Evolutionary conservation across 2,329 filamentous ascomycete species (phyloP).

Genomic region (Colletotrichum eleusines): DNA sequence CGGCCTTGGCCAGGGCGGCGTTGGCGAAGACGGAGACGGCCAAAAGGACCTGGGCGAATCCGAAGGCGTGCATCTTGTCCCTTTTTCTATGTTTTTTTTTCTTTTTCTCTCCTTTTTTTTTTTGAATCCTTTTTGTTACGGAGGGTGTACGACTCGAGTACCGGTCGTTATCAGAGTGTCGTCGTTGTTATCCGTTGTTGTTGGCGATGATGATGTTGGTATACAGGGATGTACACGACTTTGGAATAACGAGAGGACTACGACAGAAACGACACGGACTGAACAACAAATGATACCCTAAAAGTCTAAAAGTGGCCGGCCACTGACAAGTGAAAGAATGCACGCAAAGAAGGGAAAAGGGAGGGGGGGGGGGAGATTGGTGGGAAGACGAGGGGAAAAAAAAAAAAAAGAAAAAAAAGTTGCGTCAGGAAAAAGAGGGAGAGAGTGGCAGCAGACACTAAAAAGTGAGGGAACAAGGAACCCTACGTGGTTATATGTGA

Average conservation of each 20-base stretch:
- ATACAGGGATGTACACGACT: neutral
- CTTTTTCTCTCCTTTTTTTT: neutral
- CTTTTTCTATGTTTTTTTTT: neutral
- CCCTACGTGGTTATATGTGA: conserved; percentile 32
- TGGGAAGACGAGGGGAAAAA: too few species aligned
- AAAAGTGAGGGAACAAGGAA: conserved; percentile 16
- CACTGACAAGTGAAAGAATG: conserved; percentile 36
- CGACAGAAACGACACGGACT: conserved; percentile 11
- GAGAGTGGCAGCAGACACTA: conserved; percentile 17
- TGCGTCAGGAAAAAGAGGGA: conserved; percentile 17
- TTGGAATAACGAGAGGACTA: conserved; percentile 14
- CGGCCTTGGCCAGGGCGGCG: conserved; percentile 22
- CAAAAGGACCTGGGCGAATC: conserved; percentile 37
- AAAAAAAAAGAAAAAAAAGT: conserved; percentile 7
- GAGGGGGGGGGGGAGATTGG: too few species aligned
- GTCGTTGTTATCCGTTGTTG: neutral
- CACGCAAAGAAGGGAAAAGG: neutral
- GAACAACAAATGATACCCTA: conserved; percentile 18
- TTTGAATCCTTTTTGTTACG: too few species aligned
- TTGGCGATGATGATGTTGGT: too few species aligned
- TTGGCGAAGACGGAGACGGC: conserved; percentile 31
- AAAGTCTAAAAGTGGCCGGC: conserved; percentile 40
- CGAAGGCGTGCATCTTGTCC: conserved; percentile 33
- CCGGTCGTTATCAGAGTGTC: too few species aligned
- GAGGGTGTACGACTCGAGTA: neutral